Conservation (phyloP, 805 yeast species). For the Komagataella ulmi region DNA sequence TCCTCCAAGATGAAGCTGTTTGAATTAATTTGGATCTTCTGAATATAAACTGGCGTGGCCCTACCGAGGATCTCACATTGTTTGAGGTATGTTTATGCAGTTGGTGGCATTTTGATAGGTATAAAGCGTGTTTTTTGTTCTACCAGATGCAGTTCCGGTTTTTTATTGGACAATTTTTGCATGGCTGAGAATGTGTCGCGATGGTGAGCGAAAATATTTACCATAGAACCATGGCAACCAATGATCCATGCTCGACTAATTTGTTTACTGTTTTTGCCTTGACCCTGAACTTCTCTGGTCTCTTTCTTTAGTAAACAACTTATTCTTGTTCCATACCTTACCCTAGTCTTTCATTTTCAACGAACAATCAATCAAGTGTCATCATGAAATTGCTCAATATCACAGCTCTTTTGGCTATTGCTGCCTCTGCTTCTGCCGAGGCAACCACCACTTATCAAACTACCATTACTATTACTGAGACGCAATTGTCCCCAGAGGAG, state of each 20-base stretch:
- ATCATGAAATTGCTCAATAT: background rate
- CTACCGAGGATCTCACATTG: background rate
- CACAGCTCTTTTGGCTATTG: background rate
- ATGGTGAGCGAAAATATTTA: background rate
- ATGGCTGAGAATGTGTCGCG: background rate
- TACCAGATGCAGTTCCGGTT: too few species aligned
- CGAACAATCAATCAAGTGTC: background rate
- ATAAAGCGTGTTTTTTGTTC: background rate
- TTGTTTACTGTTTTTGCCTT: background rate
- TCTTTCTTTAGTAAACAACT: background rate
- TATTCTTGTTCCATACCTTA: background rate
- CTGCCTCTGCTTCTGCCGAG: background rate
- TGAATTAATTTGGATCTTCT: background rate
- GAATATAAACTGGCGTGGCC: background rate
- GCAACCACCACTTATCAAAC: background rate
- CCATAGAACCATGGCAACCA: background rate
- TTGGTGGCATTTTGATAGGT: background rate
- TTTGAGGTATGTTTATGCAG: background rate
- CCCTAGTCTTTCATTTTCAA: background rate
- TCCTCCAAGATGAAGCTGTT: background rate
- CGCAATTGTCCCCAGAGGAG: slow-evolving; percentile 32
- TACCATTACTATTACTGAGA: slow-evolving; percentile 32
- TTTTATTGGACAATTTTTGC: background rate
- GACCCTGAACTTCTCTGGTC: background rate
- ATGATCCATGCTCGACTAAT: background rate